These are phyloP conservation scores for Claviceps sp. DNA, from an alignment of 2,329 filamentous ascomycete genomes.

Conservation along the genomic window DNA sequence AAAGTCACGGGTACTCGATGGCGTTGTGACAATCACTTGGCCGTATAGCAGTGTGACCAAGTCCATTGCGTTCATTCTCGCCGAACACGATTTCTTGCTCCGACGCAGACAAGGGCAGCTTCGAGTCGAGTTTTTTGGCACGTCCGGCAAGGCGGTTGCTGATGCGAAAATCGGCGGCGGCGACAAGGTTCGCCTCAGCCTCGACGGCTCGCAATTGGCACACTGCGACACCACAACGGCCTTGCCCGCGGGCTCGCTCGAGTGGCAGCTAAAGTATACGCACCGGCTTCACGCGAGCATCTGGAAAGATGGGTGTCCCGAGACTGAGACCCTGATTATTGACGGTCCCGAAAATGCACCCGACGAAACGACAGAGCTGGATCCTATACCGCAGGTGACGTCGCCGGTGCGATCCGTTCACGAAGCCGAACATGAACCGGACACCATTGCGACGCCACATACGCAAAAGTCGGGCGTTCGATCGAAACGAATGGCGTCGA, in stretches of 20 bases:
- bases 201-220: slow-evolving; percentile 57
- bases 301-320: slow-evolving; percentile 28
- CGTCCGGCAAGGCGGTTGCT: slow-evolving; percentile 56
- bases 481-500: slow-evolving; percentile 21
- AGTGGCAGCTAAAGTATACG: slow-evolving; percentile 45
- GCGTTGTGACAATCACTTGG: slow-evolving; percentile 76
- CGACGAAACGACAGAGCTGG: slow-evolving; percentile 4
- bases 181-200: slow-evolving; percentile 55
- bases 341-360: slow-evolving; percentile 19
- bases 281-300: slow-evolving; percentile 34
- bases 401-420: background rate
- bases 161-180: slow-evolving; percentile 60
- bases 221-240: slow-evolving; percentile 34
- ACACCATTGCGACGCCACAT: slow-evolving; percentile 4
- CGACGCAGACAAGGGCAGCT: slow-evolving; percentile 69
- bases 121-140: slow-evolving; percentile 59
- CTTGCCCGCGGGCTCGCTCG: slow-evolving; percentile 36
- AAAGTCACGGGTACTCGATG: slow-evolving; percentile 40
- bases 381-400: background rate
- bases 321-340: slow-evolving; percentile 38
- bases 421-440: background rate
- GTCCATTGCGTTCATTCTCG: slow-evolving; percentile 65
- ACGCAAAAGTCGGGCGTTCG: slow-evolving; percentile 9
- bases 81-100: slow-evolving; percentile 71
- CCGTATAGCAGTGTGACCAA: slow-evolving; percentile 71